These are phyloP conservation scores for Fusarium beomiforme DNA, from an alignment of 2,329 filamentous ascomycete species.

Conservation along the genomic window DNA sequence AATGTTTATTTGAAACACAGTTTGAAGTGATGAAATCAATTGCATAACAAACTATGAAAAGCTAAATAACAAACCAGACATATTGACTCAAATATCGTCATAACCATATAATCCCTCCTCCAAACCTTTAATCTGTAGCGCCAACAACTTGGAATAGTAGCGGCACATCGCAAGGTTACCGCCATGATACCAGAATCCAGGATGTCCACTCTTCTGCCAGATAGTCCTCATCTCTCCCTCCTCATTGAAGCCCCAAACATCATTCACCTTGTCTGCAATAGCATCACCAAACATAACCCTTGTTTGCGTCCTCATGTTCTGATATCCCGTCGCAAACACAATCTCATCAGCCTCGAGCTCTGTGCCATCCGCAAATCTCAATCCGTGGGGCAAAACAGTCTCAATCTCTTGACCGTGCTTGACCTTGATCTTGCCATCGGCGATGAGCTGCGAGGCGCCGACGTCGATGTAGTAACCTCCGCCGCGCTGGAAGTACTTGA, in stretches of 20 bases:
- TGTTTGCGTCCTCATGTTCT: constrained; percentile 74
- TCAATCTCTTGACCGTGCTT: constrained; percentile 67
- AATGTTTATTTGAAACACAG: fast-evolving
- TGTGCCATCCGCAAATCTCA: constrained; percentile 63
- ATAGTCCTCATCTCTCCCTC: constrained; percentile 66
- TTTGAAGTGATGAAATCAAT: neutral
- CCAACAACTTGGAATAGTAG: constrained; percentile 66
- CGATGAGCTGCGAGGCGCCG: constrained; percentile 69
- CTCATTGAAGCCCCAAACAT: constrained; percentile 71
- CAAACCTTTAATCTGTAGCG: constrained; percentile 61
- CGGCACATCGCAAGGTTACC: constrained; percentile 72
- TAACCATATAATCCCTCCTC: constrained; percentile 51
- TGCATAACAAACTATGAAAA: neutral
- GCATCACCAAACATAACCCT: constrained; percentile 70
- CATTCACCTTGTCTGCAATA: constrained; percentile 65
- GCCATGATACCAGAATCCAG: constrained; percentile 73
- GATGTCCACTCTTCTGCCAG: constrained; percentile 70
- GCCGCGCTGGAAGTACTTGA: constrained; percentile 72
- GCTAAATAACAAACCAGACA: neutral
- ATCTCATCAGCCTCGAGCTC: constrained; percentile 70
- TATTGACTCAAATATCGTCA: constrained; percentile 39
- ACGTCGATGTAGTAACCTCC: constrained; percentile 79
- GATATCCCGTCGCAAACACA: constrained; percentile 71
- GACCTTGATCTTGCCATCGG: constrained; percentile 71
- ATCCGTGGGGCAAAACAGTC: constrained; percentile 57